phyloP scores from a whole-genome alignment of 1,284 basidiomycete genomes.

The Xerocomus nothofagi region DNA sequence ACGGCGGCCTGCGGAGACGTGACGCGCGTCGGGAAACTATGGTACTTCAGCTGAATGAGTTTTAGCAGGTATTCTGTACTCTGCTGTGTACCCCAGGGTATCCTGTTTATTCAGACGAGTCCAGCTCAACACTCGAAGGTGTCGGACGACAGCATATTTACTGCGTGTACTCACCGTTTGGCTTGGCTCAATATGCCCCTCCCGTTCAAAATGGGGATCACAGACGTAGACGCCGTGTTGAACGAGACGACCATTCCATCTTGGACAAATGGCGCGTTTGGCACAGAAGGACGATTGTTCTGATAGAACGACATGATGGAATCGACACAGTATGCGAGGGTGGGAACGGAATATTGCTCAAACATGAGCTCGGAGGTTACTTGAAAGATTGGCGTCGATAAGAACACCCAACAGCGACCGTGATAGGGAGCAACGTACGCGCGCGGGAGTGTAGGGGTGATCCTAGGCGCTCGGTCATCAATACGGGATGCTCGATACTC shows the following conservation, averaged over 20 bases:
- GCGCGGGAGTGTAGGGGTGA: constrained; percentile 89
- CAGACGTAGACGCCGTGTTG: constrained; percentile 82
- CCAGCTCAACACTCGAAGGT: constrained; percentile 1
- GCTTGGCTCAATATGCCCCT: constrained; percentile 80
- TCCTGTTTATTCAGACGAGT: constrained; percentile 47
- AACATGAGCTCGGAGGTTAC: constrained; percentile 96
- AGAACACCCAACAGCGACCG: not conserved
- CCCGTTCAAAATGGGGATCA: constrained; percentile 83
- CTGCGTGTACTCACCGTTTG: constrained; percentile 62
- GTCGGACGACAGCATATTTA: not conserved
- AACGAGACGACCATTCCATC: constrained; percentile 86
- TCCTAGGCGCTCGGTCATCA: constrained; percentile 93
- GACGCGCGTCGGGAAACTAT: constrained; percentile 75
- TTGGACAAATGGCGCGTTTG: constrained; percentile 41
- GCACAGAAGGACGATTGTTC: constrained; percentile 50
- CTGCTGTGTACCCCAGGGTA: constrained; percentile 92
- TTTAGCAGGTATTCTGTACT: constrained; percentile 91
- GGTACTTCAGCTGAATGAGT: constrained; percentile 87
- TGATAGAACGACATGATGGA: constrained; percentile 90
- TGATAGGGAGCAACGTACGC: constrained; percentile 49
- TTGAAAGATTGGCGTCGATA: not conserved
- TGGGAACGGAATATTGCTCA: constrained; percentile 89
- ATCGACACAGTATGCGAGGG: constrained; percentile 88
- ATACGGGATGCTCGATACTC: constrained; percentile 83
- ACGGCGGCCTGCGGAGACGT: constrained; percentile 58